These are phyloP conservation scores for Solanum chmielewskii DNA, from an alignment of 257 asterid species.

Conservation along the genomic window DNA sequence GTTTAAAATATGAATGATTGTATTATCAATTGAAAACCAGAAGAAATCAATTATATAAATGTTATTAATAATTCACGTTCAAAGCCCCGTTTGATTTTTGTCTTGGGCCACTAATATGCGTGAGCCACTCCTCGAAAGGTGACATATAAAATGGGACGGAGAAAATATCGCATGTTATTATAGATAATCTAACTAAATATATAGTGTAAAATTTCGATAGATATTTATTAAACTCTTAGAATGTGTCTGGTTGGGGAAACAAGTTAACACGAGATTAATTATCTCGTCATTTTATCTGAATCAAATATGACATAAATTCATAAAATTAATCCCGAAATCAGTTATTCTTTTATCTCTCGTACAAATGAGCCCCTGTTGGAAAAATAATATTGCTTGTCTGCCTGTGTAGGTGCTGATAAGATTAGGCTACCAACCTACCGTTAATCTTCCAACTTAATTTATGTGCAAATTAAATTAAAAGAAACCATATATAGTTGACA, in stretches of 20 bases:
- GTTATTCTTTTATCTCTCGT: fast-evolving
- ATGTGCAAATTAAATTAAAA: background rate
- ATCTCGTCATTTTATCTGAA: fast-evolving
- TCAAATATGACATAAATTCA: fast-evolving
- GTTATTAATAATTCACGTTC: too few relatives aligned
- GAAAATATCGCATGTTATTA: too few relatives aligned
- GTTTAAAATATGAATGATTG: too few relatives aligned
- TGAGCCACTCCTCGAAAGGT: too few relatives aligned
- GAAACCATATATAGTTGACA: constrained; percentile 16
- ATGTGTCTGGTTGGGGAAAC: fast-evolving
- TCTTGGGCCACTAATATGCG: too few relatives aligned
- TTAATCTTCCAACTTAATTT: constrained; percentile 26
- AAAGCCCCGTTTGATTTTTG: too few relatives aligned
- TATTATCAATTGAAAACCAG: too few relatives aligned
- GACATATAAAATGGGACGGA: too few relatives aligned
- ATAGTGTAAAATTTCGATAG: background rate
- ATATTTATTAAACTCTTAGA: background rate
- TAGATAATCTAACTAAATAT: background rate
- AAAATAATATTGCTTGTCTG: background rate
- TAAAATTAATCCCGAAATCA: fast-evolving
- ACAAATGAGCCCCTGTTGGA: background rate
- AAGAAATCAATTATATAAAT: too few relatives aligned
- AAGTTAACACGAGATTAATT: background rate
- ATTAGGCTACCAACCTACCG: constrained; percentile 75
- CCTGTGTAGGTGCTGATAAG: constrained; percentile 14